Percentiles rank a stretch among this genome's conserved stretches.
Conservation (phyloP, 2,329 filamentous ascomycete genomes). For the Cercospora berteroae region DNA sequence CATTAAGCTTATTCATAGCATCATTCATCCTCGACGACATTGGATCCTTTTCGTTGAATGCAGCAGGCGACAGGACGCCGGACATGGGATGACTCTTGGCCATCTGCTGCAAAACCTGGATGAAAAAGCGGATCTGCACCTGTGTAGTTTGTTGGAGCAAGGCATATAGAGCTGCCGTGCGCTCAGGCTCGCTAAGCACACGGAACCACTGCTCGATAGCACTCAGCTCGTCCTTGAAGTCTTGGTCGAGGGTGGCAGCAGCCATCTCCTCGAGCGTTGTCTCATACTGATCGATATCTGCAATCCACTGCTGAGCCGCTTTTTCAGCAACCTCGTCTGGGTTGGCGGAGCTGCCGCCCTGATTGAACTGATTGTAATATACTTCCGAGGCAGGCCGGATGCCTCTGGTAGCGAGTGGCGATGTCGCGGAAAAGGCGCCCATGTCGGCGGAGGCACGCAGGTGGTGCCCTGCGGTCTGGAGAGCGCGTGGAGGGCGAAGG, state of each 20-base stretch:
- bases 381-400: slow-evolving; percentile 95
- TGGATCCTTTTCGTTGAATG: slow-evolving; percentile 92
- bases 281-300: slow-evolving; percentile 98
- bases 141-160: slow-evolving; percentile 97
- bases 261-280: slow-evolving; percentile 99
- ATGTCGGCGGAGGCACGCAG: slow-evolving; percentile 95
- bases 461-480: slow-evolving; percentile 71
- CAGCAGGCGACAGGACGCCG: slow-evolving; percentile 86
- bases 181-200: slow-evolving; percentile 92
- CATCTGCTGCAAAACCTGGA: slow-evolving; percentile 98
- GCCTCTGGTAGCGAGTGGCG: slow-evolving; percentile 66
- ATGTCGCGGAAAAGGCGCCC: slow-evolving; percentile 69
- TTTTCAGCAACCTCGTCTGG: slow-evolving; percentile 87
- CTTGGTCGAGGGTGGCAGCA: slow-evolving; percentile 94
- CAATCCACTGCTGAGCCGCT: slow-evolving; percentile 96
- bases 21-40: slow-evolving; percentile 96
- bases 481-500: slow-evolving; percentile 65
- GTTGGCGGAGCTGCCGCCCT: slow-evolving; percentile 64
- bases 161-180: slow-evolving; percentile 92
- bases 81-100: slow-evolving; percentile 98
- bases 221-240: slow-evolving; percentile 98
- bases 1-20: slow-evolving; percentile 92
- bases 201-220: slow-evolving; percentile 99
- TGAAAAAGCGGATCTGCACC: slow-evolving; percentile 98
- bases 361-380: slow-evolving; percentile 73